Evolutionary conservation across 306 rosid genomes (phyloP), one percentile per base, ranked within the genome.

Genomic region (Begonia loranthoides): DNA sequence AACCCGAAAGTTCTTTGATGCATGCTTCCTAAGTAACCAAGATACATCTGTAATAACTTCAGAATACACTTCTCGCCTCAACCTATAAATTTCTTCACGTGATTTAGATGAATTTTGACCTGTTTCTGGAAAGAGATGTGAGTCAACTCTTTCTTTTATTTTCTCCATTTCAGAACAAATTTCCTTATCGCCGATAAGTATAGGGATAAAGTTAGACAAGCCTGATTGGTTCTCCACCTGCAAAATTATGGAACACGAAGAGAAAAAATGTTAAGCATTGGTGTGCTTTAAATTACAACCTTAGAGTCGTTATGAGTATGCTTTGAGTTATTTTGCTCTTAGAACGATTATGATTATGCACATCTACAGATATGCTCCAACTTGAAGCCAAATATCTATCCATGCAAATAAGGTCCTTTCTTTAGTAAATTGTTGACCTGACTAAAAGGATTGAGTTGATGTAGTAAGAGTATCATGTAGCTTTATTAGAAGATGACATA

Each of bases 191-290:
- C 82, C 96, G 48, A 92, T 61, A 45, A 92, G 87, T 54, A 92
- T 66, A 6, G 99, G 96, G 52, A 92, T 69, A 60, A 92, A 83
- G 72, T 92, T 92, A 1, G 99, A 92, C 58, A 92, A 62, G 66
- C 99, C 99, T 70, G 76, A 80, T 60, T 92, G 94, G 62, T 92
- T 92, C 78, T 92, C 99, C 66, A 92, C 94, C 99, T 92, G 70
- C 55, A 77, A n/a, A 43, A 43, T 28, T 28, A 28, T 28, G 1
- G 22, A 28, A 4, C 36, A 28, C 36, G 1, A 8, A 28, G 5
- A 28, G 36, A 28, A 28, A 28, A 28, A 28, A 5, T 28, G 36
- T 28, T 28, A 28, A 28, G 8, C 36, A 28, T 28, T 28, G 36
- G 36, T 28, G 9, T 28, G 36, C 36, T 28, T 28, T 28, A 4